Conservation (phyloP, 306 rosid genomes). For the Dryas alaskensis region DNA sequence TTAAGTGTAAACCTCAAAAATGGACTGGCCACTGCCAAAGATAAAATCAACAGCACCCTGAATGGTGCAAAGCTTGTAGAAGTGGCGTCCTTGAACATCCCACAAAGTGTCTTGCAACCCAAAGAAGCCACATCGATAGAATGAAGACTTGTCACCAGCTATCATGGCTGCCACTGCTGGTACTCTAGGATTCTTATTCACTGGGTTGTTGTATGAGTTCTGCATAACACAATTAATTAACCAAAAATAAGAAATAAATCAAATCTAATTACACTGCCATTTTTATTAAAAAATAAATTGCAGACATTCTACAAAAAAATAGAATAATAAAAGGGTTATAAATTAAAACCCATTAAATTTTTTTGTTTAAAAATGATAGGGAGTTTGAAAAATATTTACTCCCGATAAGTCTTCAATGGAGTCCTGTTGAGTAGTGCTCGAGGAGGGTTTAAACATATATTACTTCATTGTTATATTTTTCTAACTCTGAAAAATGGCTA, state of each 20-base stretch:
- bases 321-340: background rate
- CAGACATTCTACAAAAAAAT: background rate
- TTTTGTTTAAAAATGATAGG: too few species aligned
- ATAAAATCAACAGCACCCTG: constrained; percentile 87
- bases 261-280: background rate
- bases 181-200: background rate
- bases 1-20: constrained; percentile 52
- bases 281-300: background rate
- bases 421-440: too few species aligned
- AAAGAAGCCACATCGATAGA: constrained; percentile 52
- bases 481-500: too few species aligned
- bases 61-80: constrained; percentile 55
- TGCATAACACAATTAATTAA: background rate
- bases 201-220: constrained; percentile 58
- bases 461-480: too few species aligned
- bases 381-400: too few species aligned
- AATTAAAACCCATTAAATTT: too few species aligned
- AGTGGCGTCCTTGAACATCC: constrained; percentile 74
- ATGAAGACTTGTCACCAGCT: constrained; percentile 48
- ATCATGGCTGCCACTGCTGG: constrained; percentile 74
- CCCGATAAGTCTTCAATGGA: too few species aligned
- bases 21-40: constrained; percentile 67
- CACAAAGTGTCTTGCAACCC: constrained; percentile 88
- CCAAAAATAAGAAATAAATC: background rate
- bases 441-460: too few species aligned